Evolutionary conservation across 2,329 filamentous ascomycete genomes (phyloP).

Genomic region (Fusarium paranaense): DNA sequence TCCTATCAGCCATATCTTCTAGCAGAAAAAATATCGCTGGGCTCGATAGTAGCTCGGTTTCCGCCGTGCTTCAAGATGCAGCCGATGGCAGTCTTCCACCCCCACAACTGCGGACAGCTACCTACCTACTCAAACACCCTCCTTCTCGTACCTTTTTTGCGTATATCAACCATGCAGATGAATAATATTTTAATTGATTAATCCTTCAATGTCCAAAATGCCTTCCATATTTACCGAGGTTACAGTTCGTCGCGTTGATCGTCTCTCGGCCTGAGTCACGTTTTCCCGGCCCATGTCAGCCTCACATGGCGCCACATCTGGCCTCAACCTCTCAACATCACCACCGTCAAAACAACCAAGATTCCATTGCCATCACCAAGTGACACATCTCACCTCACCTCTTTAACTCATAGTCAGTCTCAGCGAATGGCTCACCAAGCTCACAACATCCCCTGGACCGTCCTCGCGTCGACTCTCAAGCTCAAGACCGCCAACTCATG

Average conservation of each 20-base stretch:
- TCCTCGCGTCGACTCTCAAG: constrained; percentile 19
- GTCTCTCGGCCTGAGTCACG: neutral
- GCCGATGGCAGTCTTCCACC: neutral
- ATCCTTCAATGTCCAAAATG: neutral
- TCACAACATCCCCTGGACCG: constrained; percentile 18
- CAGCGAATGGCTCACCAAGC: constrained; percentile 22
- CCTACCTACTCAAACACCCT: neutral
- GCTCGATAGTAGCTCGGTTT: neutral
- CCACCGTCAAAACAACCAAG: neutral
- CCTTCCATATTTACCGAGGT: neutral
- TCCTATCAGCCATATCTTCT: neutral
- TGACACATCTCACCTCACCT: neutral
- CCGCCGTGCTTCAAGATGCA: neutral
- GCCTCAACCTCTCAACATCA: neutral
- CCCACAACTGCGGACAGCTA: neutral
- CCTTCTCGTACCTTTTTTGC: neutral
- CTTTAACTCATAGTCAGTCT: neutral
- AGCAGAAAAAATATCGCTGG: neutral
- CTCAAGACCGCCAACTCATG: constrained; percentile 10
- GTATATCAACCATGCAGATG: neutral
- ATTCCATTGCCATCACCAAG: neutral
- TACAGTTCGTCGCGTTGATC: neutral
- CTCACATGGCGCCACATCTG: neutral
- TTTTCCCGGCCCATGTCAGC: neutral
- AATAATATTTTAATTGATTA: neutral